Evolutionary conservation across 148 eudicot genomes (phyloP).

Genomic region (Mesembryanthemum crystallinum): DNA sequence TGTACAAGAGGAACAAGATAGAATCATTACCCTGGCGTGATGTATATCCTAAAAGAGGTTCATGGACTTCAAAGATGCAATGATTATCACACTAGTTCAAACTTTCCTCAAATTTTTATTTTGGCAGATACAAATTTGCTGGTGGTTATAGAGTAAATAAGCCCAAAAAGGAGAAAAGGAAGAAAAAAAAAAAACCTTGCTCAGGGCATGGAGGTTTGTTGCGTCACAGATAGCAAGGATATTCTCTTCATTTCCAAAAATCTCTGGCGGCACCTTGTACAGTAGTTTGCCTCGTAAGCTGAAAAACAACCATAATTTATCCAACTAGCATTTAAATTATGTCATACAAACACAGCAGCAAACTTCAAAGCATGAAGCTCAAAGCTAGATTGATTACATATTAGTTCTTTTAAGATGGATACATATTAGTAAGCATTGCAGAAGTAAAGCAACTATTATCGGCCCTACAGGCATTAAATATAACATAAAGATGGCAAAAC

Average conservation of each 20-base stretch:
- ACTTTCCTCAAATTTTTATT: background rate
- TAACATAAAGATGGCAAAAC: background rate
- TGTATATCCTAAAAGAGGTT: too few relatives aligned
- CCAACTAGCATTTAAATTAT: background rate
- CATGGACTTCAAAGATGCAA: background rate
- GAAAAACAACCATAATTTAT: constrained; percentile 20
- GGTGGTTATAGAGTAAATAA: background rate
- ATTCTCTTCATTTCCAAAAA: constrained; percentile 63
- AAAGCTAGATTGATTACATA: background rate
- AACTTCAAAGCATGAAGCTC: background rate
- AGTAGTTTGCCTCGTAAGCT: constrained; percentile 86
- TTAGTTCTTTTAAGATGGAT: background rate
- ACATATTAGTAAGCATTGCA: background rate
- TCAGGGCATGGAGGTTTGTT: constrained; percentile 52
- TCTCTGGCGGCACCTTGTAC: constrained; percentile 65
- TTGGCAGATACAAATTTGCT: background rate
- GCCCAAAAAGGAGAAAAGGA: background rate
- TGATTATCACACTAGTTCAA: background rate
- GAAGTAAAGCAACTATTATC: background rate
- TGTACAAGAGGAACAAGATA: too few relatives aligned
- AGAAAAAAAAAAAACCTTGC: constrained; percentile 24
- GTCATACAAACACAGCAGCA: background rate
- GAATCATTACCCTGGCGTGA: too few relatives aligned
- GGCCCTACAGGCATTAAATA: background rate
- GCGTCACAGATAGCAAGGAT: constrained; percentile 67